Evolutionary conservation across 164 flowering plant species (phyloP), one percentile per base, ranked within the genome.

Genomic region (Vitis cinerea): DNA sequence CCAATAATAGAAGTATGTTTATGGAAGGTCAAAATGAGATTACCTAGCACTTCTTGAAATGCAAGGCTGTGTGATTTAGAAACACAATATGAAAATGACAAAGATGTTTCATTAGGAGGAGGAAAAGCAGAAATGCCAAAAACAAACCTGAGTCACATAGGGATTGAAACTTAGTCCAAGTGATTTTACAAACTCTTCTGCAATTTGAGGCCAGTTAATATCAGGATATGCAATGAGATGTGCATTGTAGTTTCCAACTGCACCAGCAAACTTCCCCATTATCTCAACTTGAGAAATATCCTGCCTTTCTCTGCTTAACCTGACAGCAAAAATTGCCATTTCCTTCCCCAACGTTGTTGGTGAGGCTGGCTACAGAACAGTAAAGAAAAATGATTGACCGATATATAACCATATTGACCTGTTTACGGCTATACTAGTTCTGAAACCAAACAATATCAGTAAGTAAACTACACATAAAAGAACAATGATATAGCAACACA

Each of bases 181-280:
- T 71, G 97, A 93, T 54, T 72, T 75, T 14, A 93, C 95, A 84
- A 95, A 91, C 63, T 90, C 97, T 75, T 93, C 88, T 5, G 99
- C 93, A 78, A 85, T 71, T 16, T 64, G 74, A 54, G 94, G 91
- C 99, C 98, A 93, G 57, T 88, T 73, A 62, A 90, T 62, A 64
- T 83, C 77, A 67, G 97, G 98, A 86, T 93, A 95, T 68, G 98
- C 97, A 75, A 76, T 85, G 64, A 93, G 73, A 84, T 95, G 99
- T 9, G 99, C 97, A 82, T 91, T 93, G 75, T 93, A 93, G 53
- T 93, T 95, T 61, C 99, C 98, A 74, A 91, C 94, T 12, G 98
- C 99, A 77, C 98, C 99, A 59, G 97, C 94, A 82, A 95, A 91
- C 81, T 95, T 95, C 64, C 99, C 98, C 83, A 87, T 67, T 10